These are phyloP conservation scores for Pseudocercospora musae DNA, from an alignment of 2,329 filamentous ascomycete species.

Conservation along the genomic window DNA sequence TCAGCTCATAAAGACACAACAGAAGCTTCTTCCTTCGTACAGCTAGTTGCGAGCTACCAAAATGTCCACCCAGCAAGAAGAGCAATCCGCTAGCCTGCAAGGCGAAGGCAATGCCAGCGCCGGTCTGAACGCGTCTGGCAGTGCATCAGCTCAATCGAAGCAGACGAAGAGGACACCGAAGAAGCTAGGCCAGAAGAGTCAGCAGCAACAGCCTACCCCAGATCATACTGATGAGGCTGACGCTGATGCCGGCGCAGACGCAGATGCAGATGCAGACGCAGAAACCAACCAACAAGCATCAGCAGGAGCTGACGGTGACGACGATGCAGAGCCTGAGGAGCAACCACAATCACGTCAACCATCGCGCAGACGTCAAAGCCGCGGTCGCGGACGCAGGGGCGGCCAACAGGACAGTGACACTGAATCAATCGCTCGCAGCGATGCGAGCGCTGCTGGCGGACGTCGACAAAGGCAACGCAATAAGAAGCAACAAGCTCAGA, in stretches of 20 bases:
- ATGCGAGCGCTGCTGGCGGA: conserved; percentile 52
- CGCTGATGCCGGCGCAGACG: conserved; percentile 39
- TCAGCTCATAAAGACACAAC: not conserved
- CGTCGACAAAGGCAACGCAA: conserved; percentile 55
- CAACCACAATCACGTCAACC: conserved; percentile 38
- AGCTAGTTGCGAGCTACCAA: conserved; percentile 10
- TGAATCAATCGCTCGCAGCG: conserved; percentile 54
- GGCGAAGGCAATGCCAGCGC: conserved; percentile 29
- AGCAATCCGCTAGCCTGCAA: conserved; percentile 21
- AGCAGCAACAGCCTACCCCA: conserved; percentile 48
- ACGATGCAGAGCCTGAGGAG: conserved; percentile 47
- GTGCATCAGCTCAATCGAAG: conserved; percentile 38
- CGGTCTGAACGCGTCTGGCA: conserved; percentile 31
- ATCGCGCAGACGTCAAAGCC: conserved; percentile 49
- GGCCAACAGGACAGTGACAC: conserved; percentile 46
- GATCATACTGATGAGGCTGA: conserved; percentile 44
- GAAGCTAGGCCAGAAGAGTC: conserved; percentile 48
- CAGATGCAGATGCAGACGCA: conserved; percentile 30
- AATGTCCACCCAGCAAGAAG: conserved; percentile 26
- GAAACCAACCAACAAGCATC: conserved; percentile 41
- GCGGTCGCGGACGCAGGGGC: conserved; percentile 48
- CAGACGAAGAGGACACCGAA: conserved; percentile 46
- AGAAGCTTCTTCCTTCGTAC: not conserved
- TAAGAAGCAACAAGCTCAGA: conserved; percentile 45
- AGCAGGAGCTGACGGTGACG: conserved; percentile 34